Evolutionary conservation across 352 stramenopile genomes (phyloP).

Genomic region (Pythium phragmiticola): DNA sequence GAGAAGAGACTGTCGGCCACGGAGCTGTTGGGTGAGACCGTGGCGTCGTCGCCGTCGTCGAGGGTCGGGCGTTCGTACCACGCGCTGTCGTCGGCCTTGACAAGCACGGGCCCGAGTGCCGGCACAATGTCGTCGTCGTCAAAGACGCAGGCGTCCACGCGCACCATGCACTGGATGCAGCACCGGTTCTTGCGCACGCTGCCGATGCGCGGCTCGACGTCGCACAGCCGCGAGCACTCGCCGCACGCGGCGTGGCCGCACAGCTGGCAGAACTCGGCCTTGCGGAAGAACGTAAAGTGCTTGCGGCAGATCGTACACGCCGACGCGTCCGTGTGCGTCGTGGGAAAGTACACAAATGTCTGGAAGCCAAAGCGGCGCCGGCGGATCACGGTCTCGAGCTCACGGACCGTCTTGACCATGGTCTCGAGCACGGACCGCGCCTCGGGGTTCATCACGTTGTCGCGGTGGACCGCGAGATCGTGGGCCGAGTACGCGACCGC

Average conservation of each 20-base stretch:
- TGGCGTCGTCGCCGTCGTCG: conserved; percentile 29
- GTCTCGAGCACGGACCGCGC: conserved; percentile 36
- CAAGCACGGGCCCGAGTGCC: conserved; percentile 42
- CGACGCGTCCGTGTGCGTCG: conserved; percentile 13
- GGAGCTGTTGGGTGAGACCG: conserved; percentile 15
- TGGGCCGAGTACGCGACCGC: conserved; percentile 25
- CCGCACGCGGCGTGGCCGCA: conserved; percentile 52
- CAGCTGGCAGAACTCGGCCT: conserved; percentile 52
- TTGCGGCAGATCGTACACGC: conserved; percentile 60
- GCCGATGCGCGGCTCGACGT: conserved; percentile 48
- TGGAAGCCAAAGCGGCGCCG: conserved; percentile 67
- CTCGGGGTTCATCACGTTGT: conserved; percentile 49
- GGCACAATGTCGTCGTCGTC: conserved; percentile 53
- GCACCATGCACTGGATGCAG: conserved; percentile 55
- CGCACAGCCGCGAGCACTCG: conserved; percentile 53
- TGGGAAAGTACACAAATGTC: conserved; percentile 64
- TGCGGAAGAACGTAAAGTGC: conserved; percentile 42
- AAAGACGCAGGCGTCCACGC: conserved; percentile 55
- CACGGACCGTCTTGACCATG: conserved; percentile 44
- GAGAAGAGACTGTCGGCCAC: conserved; percentile 43
- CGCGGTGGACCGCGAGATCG: conserved; percentile 38
- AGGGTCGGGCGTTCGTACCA: conserved; percentile 40
- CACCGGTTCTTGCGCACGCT: conserved; percentile 47
- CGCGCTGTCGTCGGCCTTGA: conserved; percentile 37
- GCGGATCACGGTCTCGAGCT: conserved; percentile 60